A percentile compares a stretch with the other conserved stretches of the same genome.
phyloP scores from a whole-genome alignment of 1,139 yeast species.

The Hansenula lynferdii region DNA sequence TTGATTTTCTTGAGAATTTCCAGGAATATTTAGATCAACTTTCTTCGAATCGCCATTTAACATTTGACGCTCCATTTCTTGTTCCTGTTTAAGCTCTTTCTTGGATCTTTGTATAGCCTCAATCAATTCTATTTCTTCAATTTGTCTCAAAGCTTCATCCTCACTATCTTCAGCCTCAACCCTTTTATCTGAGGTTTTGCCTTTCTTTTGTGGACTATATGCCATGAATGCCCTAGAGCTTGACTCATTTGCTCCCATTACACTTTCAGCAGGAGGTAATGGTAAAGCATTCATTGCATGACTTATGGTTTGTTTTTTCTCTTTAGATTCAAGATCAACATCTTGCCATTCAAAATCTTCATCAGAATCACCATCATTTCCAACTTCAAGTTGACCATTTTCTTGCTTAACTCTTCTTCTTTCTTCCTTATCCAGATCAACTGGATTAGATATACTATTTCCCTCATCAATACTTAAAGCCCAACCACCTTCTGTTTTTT shows the following conservation, averaged over 20 bases:
- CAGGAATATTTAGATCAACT: background rate
- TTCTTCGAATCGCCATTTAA: background rate
- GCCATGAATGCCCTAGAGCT: conserved; percentile 14
- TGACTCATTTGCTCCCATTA: conserved; percentile 8
- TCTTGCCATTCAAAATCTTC: conserved; percentile 61
- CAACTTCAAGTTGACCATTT: conserved; percentile 26
- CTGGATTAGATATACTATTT: conserved; percentile 35
- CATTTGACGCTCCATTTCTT: conserved; percentile 8
- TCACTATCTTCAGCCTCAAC: conserved; percentile 27
- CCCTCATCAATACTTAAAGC: conserved; percentile 55
- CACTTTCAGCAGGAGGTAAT: conserved; percentile 23
- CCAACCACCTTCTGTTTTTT: conserved; percentile 84
- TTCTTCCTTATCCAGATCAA: conserved; percentile 31
- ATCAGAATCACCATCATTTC: conserved; percentile 28
- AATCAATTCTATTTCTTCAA: conserved; percentile 35
- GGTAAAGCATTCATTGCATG: conserved; percentile 34
- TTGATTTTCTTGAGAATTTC: no score
- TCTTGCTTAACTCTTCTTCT: conserved; percentile 19
- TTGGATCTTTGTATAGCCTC: conserved; percentile 45
- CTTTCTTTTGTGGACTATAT: conserved; percentile 18
- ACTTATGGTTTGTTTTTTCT: conserved; percentile 22
- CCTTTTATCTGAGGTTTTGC: conserved; percentile 6
- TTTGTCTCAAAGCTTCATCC: conserved; percentile 7
- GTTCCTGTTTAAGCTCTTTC: conserved; percentile 26
- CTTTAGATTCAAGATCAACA: conserved; percentile 33